Conservation (phyloP, 192 early-diverging fungal genomes). For the Powellomyces hirtus region DNA sequence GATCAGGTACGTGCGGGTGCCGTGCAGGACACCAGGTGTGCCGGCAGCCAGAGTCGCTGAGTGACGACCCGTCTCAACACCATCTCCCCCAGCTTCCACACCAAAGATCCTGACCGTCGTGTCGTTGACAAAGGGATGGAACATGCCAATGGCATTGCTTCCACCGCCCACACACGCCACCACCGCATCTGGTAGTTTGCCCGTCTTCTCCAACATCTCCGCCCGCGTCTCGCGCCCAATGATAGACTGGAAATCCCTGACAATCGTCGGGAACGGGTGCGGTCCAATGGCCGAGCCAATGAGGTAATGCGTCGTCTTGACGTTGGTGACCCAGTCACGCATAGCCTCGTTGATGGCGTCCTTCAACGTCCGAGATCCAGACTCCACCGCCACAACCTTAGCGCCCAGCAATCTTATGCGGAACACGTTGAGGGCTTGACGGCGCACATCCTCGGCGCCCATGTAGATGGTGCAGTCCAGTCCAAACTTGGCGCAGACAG, state of each 20-base stretch:
- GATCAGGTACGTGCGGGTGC: conserved; percentile 90
- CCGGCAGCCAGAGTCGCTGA: conserved; percentile 87
- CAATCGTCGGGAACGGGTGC: conserved; percentile 96
- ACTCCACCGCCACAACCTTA: conserved; percentile 78
- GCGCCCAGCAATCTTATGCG: conserved; percentile 92
- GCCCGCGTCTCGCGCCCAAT: conserved; percentile 88
- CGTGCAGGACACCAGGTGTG: conserved; percentile 90
- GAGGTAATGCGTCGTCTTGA: conserved; percentile 88
- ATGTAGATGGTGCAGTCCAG: conserved; percentile 97
- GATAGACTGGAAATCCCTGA: conserved; percentile 97
- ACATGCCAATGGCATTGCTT: conserved; percentile 96
- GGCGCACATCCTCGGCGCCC: conserved; percentile 92
- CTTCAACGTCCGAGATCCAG: conserved; percentile 77
- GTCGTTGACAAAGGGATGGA: conserved; percentile 91
- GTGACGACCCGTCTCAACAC: conserved; percentile 81
- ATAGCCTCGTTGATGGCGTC: conserved; percentile 99
- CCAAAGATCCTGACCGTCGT: conserved; percentile 81
- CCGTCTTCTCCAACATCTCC: conserved; percentile 78
- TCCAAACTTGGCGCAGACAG: conserved; percentile 97
- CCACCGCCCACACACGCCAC: conserved; percentile 98
- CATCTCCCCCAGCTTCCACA: conserved; percentile 94
- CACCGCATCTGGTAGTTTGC: conserved; percentile 86
- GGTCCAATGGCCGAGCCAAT: conserved; percentile 97
- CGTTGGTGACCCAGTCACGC: conserved; percentile 98
- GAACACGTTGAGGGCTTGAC: conserved; percentile 95